Percentiles rank a stretch among this genome's conserved stretches.
Evolutionary conservation across 208 protist species (phyloP).

Genomic region (Wallacemonas rigidus): DNA sequence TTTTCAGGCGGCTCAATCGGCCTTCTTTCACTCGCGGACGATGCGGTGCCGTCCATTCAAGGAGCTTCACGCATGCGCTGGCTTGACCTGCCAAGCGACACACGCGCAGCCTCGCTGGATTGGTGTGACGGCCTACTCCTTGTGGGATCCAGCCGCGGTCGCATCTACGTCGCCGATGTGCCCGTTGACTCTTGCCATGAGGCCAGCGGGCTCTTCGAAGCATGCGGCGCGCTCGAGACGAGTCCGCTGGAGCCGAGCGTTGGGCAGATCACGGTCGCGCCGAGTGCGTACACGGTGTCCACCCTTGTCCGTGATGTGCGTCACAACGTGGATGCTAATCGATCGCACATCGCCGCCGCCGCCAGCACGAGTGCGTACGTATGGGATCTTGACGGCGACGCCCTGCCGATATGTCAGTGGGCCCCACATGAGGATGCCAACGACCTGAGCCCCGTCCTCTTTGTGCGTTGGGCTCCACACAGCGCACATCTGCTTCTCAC

Average conservation of each 20-base stretch:
- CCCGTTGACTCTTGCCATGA: constrained; percentile 30
- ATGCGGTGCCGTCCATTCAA: constrained; percentile 32
- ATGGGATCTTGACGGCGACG: constrained; percentile 62
- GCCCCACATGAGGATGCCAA: constrained; percentile 38
- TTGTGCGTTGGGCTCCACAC: constrained; percentile 69
- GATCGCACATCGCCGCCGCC: constrained; percentile 42
- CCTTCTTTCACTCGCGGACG: constrained; percentile 44
- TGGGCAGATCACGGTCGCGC: constrained; percentile 57
- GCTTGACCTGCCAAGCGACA: constrained; percentile 58
- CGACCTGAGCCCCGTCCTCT: constrained; percentile 46
- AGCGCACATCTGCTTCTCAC: constrained; percentile 69
- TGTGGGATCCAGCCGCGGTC: constrained; percentile 67
- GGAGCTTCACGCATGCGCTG: constrained; percentile 63
- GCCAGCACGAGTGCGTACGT: constrained; percentile 48
- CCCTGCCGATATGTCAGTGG: constrained; percentile 56
- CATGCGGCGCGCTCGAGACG: constrained; percentile 37
- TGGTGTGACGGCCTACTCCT: constrained; percentile 72
- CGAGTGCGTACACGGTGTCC: constrained; percentile 54
- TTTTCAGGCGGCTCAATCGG: constrained; percentile 56
- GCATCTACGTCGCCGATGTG: constrained; percentile 58
- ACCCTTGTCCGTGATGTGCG: constrained; percentile 68
- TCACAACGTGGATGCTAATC: constrained; percentile 43
- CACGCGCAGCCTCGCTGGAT: constrained; percentile 42
- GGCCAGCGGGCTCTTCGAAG: constrained; percentile 33
- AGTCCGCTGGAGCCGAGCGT: constrained; percentile 32